Conservation (phyloP, 2,329 filamentous ascomycete genomes). For the Chaetoscypha palmicola region DNA sequence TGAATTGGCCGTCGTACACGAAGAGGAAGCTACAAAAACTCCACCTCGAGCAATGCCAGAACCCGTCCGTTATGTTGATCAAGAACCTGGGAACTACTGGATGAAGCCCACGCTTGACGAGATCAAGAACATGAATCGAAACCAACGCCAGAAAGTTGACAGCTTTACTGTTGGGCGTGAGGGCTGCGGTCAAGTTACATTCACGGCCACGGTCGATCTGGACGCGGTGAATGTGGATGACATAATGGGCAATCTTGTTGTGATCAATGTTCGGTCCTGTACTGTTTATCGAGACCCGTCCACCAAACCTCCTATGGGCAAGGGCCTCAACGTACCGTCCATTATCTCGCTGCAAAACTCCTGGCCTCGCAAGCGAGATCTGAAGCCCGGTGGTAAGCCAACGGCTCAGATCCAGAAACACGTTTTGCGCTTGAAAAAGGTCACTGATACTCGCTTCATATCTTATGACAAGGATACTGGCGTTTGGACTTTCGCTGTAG, state of each 20-base stretch:
- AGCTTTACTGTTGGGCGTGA: constrained; percentile 77
- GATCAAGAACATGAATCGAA: constrained; percentile 37
- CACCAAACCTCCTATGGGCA: constrained; percentile 76
- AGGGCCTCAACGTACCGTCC: constrained; percentile 86
- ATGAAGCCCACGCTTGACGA: constrained; percentile 71
- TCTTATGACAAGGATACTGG: constrained; percentile 73
- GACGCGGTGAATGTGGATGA: constrained; percentile 71
- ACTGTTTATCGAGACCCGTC: constrained; percentile 74
- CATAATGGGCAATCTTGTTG: constrained; percentile 70
- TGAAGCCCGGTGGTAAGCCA: constrained; percentile 50
- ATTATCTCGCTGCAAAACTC: constrained; percentile 85
- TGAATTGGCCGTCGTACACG: constrained; percentile 71
- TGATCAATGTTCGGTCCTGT: constrained; percentile 68
- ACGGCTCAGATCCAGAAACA: constrained; percentile 72
- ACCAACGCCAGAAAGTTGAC: constrained; percentile 66
- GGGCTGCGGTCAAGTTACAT: constrained; percentile 73
- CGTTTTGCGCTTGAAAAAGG: constrained; percentile 69
- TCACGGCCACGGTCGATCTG: constrained; percentile 76
- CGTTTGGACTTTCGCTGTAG: constrained; percentile 86
- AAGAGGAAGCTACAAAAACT: constrained; percentile 47
- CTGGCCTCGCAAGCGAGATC: constrained; percentile 69
- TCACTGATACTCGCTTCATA: constrained; percentile 74
- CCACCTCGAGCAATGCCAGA: constrained; percentile 8
- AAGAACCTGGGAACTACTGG: constrained; percentile 69
- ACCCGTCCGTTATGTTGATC: constrained; percentile 17